These are phyloP conservation scores for Monilinia laxa DNA, from an alignment of 2,329 filamentous ascomycete genomes.

Conservation along the genomic window DNA sequence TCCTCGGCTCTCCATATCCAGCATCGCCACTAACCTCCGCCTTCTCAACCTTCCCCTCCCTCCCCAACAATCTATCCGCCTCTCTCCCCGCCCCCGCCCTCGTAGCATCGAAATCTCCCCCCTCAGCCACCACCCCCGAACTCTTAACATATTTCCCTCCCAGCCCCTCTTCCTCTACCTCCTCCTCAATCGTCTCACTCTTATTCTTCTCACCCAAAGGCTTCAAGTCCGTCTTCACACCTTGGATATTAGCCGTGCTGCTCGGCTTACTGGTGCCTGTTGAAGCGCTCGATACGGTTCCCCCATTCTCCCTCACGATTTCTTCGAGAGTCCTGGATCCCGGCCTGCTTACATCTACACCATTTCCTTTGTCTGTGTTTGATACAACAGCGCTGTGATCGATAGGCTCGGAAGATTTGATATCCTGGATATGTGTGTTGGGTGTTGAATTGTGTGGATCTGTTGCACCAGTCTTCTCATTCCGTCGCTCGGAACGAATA, in stretches of 20 bases:
- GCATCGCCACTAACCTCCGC: slow-evolving; percentile 66
- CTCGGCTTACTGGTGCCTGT: neutral
- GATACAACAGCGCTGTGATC: neutral
- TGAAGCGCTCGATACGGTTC: slow-evolving; percentile 1
- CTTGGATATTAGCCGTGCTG: neutral
- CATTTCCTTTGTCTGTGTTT: neutral
- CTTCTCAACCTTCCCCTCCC: slow-evolving; percentile 53
- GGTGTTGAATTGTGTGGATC: neutral
- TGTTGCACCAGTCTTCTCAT: neutral
- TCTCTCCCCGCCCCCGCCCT: slow-evolving; percentile 64
- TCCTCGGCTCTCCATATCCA: slow-evolving; percentile 56
- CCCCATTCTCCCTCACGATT: slow-evolving; percentile 36
- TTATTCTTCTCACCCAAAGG: slow-evolving; percentile 23
- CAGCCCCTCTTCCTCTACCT: slow-evolving; percentile 49
- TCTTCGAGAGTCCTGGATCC: slow-evolving; percentile 34
- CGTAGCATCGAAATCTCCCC: slow-evolving; percentile 65
- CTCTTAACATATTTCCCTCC: slow-evolving; percentile 52
- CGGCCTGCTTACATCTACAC: slow-evolving; percentile 3
- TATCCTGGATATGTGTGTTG: neutral
- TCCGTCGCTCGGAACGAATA: neutral
- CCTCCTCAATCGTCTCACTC: slow-evolving; percentile 42
- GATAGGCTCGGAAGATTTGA: neutral
- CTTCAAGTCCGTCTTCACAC: neutral
- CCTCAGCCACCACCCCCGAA: slow-evolving; percentile 60
- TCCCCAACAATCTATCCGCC: slow-evolving; percentile 54